Percentiles rank a stretch among this genome's conserved stretches.
These are phyloP conservation scores for Pyrenochaeta sp. DNA, from an alignment of 2,329 filamentous ascomycete genomes.

Conservation along the genomic window DNA sequence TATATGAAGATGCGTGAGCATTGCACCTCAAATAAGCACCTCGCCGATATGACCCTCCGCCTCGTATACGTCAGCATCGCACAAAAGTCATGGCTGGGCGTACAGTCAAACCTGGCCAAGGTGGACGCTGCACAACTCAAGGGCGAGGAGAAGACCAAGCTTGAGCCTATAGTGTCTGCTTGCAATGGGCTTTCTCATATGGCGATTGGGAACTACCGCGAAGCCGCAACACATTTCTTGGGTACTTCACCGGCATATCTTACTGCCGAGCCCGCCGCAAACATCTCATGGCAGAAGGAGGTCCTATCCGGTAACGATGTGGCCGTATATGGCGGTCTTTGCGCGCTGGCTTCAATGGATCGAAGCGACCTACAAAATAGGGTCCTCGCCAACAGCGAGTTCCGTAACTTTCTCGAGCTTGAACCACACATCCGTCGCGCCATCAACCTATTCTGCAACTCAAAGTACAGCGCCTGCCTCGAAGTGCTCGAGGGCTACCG, in stretches of 20 bases:
- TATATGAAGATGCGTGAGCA: conserved; percentile 91
- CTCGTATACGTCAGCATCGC: conserved; percentile 79
- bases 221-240: conserved; percentile 78
- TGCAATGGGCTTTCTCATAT: conserved; percentile 70
- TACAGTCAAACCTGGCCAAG: conserved; percentile 68
- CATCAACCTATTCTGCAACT: conserved; percentile 86
- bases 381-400: conserved; percentile 85
- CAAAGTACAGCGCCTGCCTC: conserved; percentile 86
- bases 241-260: conserved; percentile 63
- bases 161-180: conserved; percentile 70
- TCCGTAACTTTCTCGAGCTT: conserved; percentile 87
- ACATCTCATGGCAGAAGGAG: conserved; percentile 69
- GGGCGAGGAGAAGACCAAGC: conserved; percentile 65
- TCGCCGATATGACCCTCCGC: conserved; percentile 82
- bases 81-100: conserved; percentile 77
- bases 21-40: conserved; percentile 82
- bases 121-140: conserved; percentile 62
- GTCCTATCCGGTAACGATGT: conserved; percentile 86
- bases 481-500: conserved; percentile 82
- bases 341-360: conserved; percentile 89
- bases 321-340: conserved; percentile 88
- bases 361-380: conserved; percentile 75
- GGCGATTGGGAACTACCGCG: conserved; percentile 63
- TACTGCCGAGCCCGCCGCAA: conserved; percentile 52
- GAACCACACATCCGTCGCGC: conserved; percentile 95